Percentiles rank a stretch among this genome's conserved stretches.
Conservation (phyloP, 768 basidiomycete species). For the Boletus rubescentipes region DNA sequence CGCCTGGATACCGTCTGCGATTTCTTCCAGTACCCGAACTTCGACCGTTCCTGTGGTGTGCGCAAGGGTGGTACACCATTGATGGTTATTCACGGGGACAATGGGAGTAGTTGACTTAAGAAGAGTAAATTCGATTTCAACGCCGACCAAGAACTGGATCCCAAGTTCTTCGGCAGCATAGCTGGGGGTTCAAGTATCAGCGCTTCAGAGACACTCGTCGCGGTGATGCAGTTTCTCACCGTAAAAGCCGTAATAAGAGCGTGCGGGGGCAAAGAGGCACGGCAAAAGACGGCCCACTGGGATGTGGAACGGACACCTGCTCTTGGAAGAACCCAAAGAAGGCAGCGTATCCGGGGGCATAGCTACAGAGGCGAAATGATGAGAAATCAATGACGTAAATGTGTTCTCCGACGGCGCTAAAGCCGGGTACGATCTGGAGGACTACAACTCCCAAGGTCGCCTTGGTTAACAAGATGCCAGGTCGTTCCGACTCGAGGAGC, state of each 20-base stretch:
- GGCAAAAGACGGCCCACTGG: slow-evolving; percentile 33
- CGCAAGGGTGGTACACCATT: slow-evolving; percentile 44
- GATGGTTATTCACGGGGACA: slow-evolving; percentile 44
- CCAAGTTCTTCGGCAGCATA: slow-evolving; percentile 32
- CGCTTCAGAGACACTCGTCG: background rate
- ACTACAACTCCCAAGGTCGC: slow-evolving; percentile 52
- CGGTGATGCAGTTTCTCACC: background rate
- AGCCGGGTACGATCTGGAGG: slow-evolving; percentile 45
- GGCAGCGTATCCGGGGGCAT: slow-evolving; percentile 57
- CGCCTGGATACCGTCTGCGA: slow-evolving; percentile 45
- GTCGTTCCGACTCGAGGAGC: slow-evolving; percentile 48
- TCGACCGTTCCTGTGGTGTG: slow-evolving; percentile 44
- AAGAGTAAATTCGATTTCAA: slow-evolving; percentile 71
- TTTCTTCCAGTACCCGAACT: slow-evolving; percentile 52
- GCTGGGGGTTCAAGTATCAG: slow-evolving; percentile 15
- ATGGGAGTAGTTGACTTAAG: slow-evolving; percentile 50
- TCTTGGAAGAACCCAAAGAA: slow-evolving; percentile 71
- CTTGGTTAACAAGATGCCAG: slow-evolving; percentile 52
- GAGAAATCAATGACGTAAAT: slow-evolving; percentile 56
- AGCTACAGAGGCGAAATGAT: slow-evolving; percentile 51
- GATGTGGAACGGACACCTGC: slow-evolving; percentile 41
- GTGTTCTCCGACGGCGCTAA: slow-evolving; percentile 54
- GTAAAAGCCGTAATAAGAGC: slow-evolving; percentile 14
- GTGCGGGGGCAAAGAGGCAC: slow-evolving; percentile 60
- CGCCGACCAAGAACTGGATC: slow-evolving; percentile 59